Base-by-base conservation (phyloP, 2,329 filamentous ascomycete species). In the Beauveria scarabaeidicola region DNA sequence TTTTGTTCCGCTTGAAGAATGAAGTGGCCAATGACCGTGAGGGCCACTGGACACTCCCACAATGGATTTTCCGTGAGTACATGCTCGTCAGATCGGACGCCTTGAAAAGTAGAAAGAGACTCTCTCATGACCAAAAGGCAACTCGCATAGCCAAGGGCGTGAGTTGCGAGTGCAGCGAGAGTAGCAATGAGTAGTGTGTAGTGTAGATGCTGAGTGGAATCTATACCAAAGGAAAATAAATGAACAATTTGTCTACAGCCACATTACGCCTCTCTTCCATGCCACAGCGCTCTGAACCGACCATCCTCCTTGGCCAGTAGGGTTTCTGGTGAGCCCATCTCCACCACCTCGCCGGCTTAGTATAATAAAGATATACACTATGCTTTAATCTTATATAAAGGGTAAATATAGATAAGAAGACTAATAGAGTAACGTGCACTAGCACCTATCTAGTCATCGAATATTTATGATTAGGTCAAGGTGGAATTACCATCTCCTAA, bases 351-450 rank as follows among this genome's bases (percentile, higher is more conserved):
- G 9, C 59, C 59, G 1, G 36, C n/a, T n/a, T n/a, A 1, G 79
- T 77, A 64, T 88, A 85, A 1, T 72, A 68, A 1, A 77, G 74
- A 62, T 81, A 74, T 0, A 83, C 84, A 32, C 85, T 76, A 57
- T 85, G 84, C 0, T 72, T 81, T n/a, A 63, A 86, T 87, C 64
- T 88, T 86, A 64, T 86, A 88, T 0, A 89, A 67, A 0, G 86
- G 84, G 65, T 89, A 89, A 0, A 88, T 75, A 36, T 89, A 85
- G 13, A 88, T 85, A 0, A 86, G 85, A 0, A 81, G 75, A 0
- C 85, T 84, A 13, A 88, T 79, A 2, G 74, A 74, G 64, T 88
- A 84, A 3, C 73, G 72, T 2, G 78, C 77, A 1, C 82, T 84
- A 13, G 82, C 66, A 64, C 81, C 82, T 85, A 13, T 11, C 15